Conservation (phyloP, 2,329 filamentous ascomycete genomes). For the Trichoderma semiorbis region DNA sequence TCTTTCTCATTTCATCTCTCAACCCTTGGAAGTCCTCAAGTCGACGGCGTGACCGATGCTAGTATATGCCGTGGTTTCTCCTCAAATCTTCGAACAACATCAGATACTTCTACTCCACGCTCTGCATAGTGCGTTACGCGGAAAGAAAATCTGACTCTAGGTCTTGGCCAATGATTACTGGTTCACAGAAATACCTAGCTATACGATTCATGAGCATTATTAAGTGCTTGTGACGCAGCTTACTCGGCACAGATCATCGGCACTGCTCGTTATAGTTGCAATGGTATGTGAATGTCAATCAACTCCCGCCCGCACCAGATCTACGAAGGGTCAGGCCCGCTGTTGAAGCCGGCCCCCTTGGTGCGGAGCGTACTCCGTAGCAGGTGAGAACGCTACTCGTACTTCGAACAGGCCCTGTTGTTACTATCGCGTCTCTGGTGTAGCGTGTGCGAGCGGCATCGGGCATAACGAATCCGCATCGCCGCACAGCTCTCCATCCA, state of each 20-base stretch:
- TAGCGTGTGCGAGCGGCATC: slow-evolving; percentile 9
- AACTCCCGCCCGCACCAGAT: slow-evolving; percentile 10
- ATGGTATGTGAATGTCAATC: not conserved
- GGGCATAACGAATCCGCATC: slow-evolving; percentile 1
- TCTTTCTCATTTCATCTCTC: not conserved
- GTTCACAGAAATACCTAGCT: not conserved
- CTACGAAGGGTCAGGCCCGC: not conserved
- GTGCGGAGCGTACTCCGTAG: not conserved
- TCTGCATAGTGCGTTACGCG: not conserved
- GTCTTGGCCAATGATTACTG: not conserved
- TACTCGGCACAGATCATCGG: not conserved
- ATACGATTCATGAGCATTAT: not conserved
- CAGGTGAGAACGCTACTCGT: not conserved
- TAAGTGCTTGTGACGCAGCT: not conserved
- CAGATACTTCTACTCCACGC: not conserved
- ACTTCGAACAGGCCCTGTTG: not conserved
- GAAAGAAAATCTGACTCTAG: not conserved
- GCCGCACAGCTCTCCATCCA: not conserved
- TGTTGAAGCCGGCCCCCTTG: not conserved
- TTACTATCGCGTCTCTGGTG: not conserved
- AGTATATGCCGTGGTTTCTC: not conserved
- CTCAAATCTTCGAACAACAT: not conserved
- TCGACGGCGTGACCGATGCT: not conserved
- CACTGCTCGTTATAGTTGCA: not conserved
- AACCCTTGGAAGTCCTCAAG: not conserved